Base-by-base conservation (phyloP, 768 basidiomycete species). In the Leccinum fibrillosum region DNA sequence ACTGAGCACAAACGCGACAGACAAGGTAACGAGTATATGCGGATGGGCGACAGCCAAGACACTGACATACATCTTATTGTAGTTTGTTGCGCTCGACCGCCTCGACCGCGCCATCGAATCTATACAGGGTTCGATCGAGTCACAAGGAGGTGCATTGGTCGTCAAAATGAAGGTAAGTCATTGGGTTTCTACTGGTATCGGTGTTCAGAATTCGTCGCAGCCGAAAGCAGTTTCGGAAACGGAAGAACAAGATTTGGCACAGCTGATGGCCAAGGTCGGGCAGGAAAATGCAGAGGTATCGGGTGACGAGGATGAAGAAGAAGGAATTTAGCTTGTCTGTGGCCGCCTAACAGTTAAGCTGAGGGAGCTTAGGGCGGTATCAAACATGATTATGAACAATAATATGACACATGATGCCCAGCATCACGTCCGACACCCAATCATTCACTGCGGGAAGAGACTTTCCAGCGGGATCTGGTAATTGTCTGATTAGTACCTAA, bases 151-250 rank as follows among this genome's bases (percentile, higher is more conserved):
- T 2, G 86, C 82, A 49, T 78, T 98, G 57, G 80, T 90, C 32
- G 89, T 99, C 37, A 98, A 98, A 80, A 98, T 99, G 95, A 95
- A 92, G 86, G 94, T 91, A 60, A 42, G 51, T 26, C 13, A 11
- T 50, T 15, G 8, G 5, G 44, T 13, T 30, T 49, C 23, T 19
- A 10, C 2, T 19, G 15, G 39, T 34, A 11, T 35, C 9, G 26
- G 32, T 39, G 23, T 59, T 35, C 17, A 44, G n/a, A 10, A 44
- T n/a, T 9, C 11, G 21, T 59, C 19, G 30, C 64, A 97, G 94
- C 97, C 97, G 59, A 98, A 98, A 80, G 94, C 96, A 2, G 90
- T 99, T 37, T 94, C 92, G 25, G 97, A 98, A 73, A 92, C 91
- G 5, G 97, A 99, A 76, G 97, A 99, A 73, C 90, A 94, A 64